Evolutionary conservation across 176 grass and related monocot genomes (phyloP), one percentile per base, ranked within the genome.

Genomic region (Zea luxurians): DNA sequence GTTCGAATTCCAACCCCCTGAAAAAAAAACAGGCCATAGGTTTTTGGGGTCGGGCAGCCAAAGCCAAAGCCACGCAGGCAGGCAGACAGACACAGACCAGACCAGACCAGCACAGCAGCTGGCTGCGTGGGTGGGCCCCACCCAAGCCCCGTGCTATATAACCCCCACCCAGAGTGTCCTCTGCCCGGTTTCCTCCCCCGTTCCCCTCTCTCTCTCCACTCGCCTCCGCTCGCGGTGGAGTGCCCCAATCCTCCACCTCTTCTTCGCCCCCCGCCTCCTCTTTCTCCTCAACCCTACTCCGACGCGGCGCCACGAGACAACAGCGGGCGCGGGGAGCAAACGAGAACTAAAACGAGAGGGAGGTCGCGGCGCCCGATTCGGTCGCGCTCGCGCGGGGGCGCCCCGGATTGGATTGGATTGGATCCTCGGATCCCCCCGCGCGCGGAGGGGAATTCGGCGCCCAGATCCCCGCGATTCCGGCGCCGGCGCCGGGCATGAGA

Each of bases 381-480:
- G 76, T 81, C 68, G 55, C 64, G 41, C 40, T 64, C 35, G 53
- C 43, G 60, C 75, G 76, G 46, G 46, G 61, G 48, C 27, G 35
- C n/a, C 63, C 27, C 27, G 27, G 27, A 27, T 27, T 27, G 63
- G 76, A 43, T 67, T 53, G 70, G 85, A 37, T 75, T 20, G 78
- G 70, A 61, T 83, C 63, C 68, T 44, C 53, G 53, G 86, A 68
- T 69, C 66, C 77, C 77, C 70, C 77, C 70, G 64, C 48, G 69
- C 85, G 65, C 78, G 61, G 64, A 36, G 70, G 64, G 35, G 42
- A 79, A 74, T 85, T 74, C 48, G 50, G 48, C 41, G 5, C 73
- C 72, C 87, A 89, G 87, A 89, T 89, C 87, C 82, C 86, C 66
- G 71, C 77, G 82, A 84, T 84, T 80, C 82, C 82, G 82, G 71